Base-by-base conservation (phyloP, 305 asterid genomes). In the Andrographis paniculata region DNA sequence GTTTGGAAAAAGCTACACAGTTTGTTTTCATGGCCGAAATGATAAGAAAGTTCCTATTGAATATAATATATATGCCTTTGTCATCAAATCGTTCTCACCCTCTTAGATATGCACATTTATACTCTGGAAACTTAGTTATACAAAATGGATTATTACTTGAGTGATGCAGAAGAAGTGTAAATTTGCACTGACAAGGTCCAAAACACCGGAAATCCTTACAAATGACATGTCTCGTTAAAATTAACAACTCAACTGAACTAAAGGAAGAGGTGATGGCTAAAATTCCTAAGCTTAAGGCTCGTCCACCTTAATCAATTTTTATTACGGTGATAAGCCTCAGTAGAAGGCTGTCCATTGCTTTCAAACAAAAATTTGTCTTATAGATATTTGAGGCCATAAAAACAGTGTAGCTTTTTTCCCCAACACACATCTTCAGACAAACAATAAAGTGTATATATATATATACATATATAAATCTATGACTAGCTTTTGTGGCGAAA, bases 251-350 rank as follows among this genome's bases (percentile, higher is more conserved):
- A 52, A 86, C 91, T 19, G 96, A 85, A 57, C 52, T 82, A 12
- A 96, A 89, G 70, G 92, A 82, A 71, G 95, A 89, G 72, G 78
- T 82, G 85, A 72, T 89, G 87, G 94, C 94, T 56, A 86, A 85
- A 56, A 61, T 82, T 21, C 95, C 98, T 1, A 82, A 89, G 77
- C 86, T 89, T 44, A 85, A 74, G 75, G 98, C 96, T 46, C 81
- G 84, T 37, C 96, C 98, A 24, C n/a, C n/a, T n/a, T n/a, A n/a
- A n/a, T n/a, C n/a, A n/a, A n/a, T n/a, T n/a, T n/a, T n/a, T n/a
- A n/a, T n/a, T n/a, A n/a, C n/a, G n/a, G n/a, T n/a, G n/a, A n/a
- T n/a, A n/a, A n/a, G n/a, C n/a, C n/a, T n/a, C n/a, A n/a, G n/a
- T n/a, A n/a, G n/a, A n/a, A n/a, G n/a, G n/a, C n/a, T n/a, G n/a